Conservation (phyloP, 805 yeast species). For the Wickerhamomyces xylosicus region DNA sequence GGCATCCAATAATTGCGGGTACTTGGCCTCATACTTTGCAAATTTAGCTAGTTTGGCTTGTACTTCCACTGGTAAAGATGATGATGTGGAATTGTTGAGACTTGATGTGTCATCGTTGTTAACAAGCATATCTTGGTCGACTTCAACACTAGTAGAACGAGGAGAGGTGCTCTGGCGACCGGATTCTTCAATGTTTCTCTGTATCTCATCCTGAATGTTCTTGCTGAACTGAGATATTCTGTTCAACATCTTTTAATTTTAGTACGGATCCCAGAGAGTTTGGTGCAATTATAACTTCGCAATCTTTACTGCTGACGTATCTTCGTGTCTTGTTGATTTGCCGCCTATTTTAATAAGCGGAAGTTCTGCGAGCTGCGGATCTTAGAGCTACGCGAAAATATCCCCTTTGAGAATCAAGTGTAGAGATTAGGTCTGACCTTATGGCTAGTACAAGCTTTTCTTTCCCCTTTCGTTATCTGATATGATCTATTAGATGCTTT, state of each 20-base stretch:
- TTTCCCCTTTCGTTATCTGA: too few species aligned
- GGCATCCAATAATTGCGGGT: slow-evolving; percentile 77
- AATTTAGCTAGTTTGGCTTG: slow-evolving; percentile 61
- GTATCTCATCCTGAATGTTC: slow-evolving; percentile 52
- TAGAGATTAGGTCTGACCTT: too few species aligned
- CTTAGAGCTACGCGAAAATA: too few species aligned
- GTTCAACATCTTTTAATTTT: slow-evolving; percentile 6
- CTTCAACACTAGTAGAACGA: not conserved
- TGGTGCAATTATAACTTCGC: too few species aligned
- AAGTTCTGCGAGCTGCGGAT: too few species aligned
- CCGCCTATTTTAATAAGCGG: too few species aligned
- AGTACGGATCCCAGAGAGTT: too few species aligned
- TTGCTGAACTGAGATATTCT: slow-evolving; percentile 52
- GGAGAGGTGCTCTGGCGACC: slow-evolving; percentile 9
- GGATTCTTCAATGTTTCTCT: slow-evolving; percentile 26
- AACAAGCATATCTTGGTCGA: not conserved
- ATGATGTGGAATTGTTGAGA: slow-evolving; percentile 2
- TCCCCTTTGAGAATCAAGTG: too few species aligned
- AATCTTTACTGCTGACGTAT: too few species aligned
- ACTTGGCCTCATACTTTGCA: slow-evolving; percentile 80
- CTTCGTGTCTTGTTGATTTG: too few species aligned
- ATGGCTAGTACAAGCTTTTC: too few species aligned
- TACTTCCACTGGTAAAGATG: slow-evolving; percentile 39
- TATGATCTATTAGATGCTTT: too few species aligned
- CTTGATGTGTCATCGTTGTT: slow-evolving; percentile 1